Conservation (phyloP, 1,139 yeast genomes). For the Petasospora fabianii region DNA sequence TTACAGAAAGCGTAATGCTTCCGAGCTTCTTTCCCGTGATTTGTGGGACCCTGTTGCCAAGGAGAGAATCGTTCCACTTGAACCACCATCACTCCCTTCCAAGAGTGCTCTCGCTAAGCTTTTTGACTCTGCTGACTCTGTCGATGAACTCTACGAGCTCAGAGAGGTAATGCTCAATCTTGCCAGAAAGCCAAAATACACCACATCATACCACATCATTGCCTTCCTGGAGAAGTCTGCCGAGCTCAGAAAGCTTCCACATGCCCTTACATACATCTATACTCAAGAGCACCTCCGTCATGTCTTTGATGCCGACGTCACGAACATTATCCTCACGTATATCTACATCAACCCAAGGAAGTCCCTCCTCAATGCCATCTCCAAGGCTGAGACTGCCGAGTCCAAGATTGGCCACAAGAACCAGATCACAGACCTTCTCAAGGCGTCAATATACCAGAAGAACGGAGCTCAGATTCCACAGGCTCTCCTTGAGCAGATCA, state of each 20-base stretch:
- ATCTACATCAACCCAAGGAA: conserved; percentile 23
- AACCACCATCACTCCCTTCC: conserved; percentile 35
- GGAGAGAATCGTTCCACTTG: conserved; percentile 36
- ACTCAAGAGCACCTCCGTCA: conserved; percentile 14
- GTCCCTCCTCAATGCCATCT: conserved; percentile 9
- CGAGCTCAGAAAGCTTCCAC: conserved; percentile 24
- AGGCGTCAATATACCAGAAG: conserved; percentile 18
- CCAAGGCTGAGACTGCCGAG: conserved; percentile 16
- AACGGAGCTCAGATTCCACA: conserved; percentile 10
- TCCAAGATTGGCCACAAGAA: conserved; percentile 10
- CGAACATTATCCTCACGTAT: conserved; percentile 20
- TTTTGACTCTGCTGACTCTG: conserved; percentile 29
- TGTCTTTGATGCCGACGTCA: conserved; percentile 12
- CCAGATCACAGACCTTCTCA: conserved; percentile 17
- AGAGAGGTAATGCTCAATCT: conserved; percentile 29
- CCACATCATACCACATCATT: conserved; percentile 30
- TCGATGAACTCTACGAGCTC: conserved; percentile 33
- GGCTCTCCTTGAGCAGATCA: conserved; percentile 9
- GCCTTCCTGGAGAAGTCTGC: conserved; percentile 30
- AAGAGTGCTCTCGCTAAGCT: conserved; percentile 31
- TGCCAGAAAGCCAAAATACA: conserved; percentile 26
- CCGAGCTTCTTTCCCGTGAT: conserved; percentile 52
- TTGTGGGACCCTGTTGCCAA: conserved; percentile 42
- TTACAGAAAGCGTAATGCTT: conserved; percentile 44
- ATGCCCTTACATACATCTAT: conserved; percentile 24